A percentile compares a stretch with the other conserved stretches of the same genome.
These are phyloP conservation scores for Nicotiana benthamiana DNA, from an alignment of 257 asterid species.

Conservation along the genomic window DNA sequence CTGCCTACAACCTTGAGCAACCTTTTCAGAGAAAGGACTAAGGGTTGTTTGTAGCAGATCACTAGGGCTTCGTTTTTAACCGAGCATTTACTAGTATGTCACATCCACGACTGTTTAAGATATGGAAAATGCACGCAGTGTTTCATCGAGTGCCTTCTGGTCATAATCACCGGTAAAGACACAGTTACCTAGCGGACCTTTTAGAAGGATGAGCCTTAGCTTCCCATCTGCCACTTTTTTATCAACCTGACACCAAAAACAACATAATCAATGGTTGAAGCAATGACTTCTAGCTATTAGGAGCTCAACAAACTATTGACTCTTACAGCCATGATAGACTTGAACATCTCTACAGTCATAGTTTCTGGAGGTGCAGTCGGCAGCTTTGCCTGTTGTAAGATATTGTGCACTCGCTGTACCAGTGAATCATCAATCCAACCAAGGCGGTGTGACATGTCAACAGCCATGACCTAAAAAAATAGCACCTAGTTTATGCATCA, in stretches of 20 bases:
- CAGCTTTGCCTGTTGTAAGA: conserved; percentile 62
- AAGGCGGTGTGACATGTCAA: conserved; percentile 84
- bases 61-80: neutral
- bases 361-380: conserved; percentile 81
- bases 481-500: neutral
- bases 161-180: conserved; percentile 90
- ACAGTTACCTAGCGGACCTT: conserved; percentile 85
- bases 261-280: neutral
- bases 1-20: neutral
- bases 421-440: conserved; percentile 92
- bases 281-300: neutral
- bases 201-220: conserved; percentile 83
- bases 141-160: conserved; percentile 63
- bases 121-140: conserved; percentile 62
- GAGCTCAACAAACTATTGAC: neutral
- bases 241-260: conserved; percentile 57
- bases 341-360: conserved; percentile 81
- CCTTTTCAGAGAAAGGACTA: neutral
- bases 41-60: neutral
- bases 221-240: conserved; percentile 94
- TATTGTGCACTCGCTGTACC: conserved; percentile 58
- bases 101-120: conserved; percentile 21
- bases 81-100: neutral
- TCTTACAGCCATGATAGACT: conserved; percentile 96
- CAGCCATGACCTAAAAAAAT: conserved; percentile 77